Percentiles rank a stretch among this genome's conserved stretches.
Evolutionary conservation across 352 stramenopile species (phyloP).

Genomic region (Globisporangium cystogenes): DNA sequence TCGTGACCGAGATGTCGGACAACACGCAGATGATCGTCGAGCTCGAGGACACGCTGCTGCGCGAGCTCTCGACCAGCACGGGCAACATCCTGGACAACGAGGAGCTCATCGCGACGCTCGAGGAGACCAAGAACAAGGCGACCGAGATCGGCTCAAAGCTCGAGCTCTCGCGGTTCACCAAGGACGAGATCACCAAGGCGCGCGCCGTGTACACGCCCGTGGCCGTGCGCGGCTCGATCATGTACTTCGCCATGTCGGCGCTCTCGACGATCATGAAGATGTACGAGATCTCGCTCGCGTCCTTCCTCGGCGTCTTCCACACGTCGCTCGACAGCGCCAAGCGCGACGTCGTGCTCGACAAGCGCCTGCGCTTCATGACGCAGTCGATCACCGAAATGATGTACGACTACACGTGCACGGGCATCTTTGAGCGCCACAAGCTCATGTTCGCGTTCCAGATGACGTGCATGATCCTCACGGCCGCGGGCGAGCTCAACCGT

Average conservation of each 20-base stretch:
- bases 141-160: conserved; percentile 93
- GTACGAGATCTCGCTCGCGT: conserved; percentile 94
- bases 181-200: conserved; percentile 92
- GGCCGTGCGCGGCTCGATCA: conserved; percentile 88
- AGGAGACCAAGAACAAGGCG: conserved; percentile 94
- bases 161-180: conserved; percentile 90
- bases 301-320: conserved; percentile 91
- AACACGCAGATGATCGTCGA: conserved; percentile 92
- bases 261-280: conserved; percentile 93
- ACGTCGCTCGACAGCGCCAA: conserved; percentile 89
- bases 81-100: conserved; percentile 95
- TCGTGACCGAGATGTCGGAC: conserved; percentile 92
- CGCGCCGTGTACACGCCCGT: conserved; percentile 90
- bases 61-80: conserved; percentile 85
- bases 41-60: conserved; percentile 90
- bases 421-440: conserved; percentile 97
- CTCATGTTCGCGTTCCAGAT: conserved; percentile 97
- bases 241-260: conserved; percentile 93
- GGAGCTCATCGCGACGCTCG: conserved; percentile 91
- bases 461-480: conserved; percentile 94
- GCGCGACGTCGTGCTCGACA: conserved; percentile 87
- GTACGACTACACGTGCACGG: conserved; percentile 96
- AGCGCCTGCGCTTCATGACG: conserved; percentile 86
- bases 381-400: conserved; percentile 90
- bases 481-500: conserved; percentile 76